Evolutionary conservation across 192 early-diverging fungal genomes (phyloP).

Genomic region (Oehlia diaphana): DNA sequence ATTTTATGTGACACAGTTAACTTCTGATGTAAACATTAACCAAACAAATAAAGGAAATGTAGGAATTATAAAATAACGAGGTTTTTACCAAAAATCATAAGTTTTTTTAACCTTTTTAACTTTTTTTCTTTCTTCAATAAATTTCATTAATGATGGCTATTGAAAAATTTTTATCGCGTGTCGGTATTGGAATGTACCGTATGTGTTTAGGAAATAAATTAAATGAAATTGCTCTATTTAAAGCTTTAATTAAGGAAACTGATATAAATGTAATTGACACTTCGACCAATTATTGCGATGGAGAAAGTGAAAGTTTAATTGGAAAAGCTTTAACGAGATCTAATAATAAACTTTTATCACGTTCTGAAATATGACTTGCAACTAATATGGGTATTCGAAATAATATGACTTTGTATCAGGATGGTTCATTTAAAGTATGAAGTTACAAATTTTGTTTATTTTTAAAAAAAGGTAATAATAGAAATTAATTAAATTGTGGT

Average conservation of each 20-base stretch:
- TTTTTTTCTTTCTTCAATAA: too few relatives aligned
- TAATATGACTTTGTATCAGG: slow-evolving; percentile 35
- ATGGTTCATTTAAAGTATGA: slow-evolving; percentile 36
- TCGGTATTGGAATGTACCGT: slow-evolving; percentile 39
- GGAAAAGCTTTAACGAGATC: slow-evolving; percentile 30
- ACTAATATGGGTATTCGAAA: slow-evolving; percentile 41
- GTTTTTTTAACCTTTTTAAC: too few relatives aligned
- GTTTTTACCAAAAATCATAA: too few relatives aligned
- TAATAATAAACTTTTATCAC: slow-evolving; percentile 7
- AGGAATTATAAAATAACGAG: too few relatives aligned
- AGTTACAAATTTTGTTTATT: not conserved
- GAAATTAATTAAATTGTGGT: not conserved
- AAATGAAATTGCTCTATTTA: slow-evolving; percentile 36
- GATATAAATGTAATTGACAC: slow-evolving; percentile 47
- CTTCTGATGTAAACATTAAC: too few relatives aligned
- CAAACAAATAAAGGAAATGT: too few relatives aligned
- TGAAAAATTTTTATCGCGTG: slow-evolving; percentile 33
- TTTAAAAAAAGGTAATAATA: not conserved
- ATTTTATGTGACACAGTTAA: too few relatives aligned
- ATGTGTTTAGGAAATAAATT: slow-evolving; percentile 28
- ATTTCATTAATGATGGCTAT: not conserved
- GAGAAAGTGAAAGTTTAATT: slow-evolving; percentile 37
- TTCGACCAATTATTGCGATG: slow-evolving; percentile 38
- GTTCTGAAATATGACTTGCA: slow-evolving; percentile 34
- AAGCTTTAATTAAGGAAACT: slow-evolving; percentile 34